Base-by-base conservation (phyloP, 345 rosid species). In the Salix caprea region DNA sequence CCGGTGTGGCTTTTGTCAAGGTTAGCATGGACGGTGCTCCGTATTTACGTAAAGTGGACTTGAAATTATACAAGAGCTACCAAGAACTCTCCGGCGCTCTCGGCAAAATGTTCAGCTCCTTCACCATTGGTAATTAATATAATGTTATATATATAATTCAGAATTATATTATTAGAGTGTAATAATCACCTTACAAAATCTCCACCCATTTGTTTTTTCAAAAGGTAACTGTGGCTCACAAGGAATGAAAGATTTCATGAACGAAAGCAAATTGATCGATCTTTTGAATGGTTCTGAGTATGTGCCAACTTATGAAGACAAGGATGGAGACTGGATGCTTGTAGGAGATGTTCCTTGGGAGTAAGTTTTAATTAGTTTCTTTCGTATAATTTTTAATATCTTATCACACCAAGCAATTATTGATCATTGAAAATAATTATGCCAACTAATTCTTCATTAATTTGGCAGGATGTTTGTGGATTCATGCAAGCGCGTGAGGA, bases 21-120 rank as follows among this genome's bases (percentile, higher is more conserved):
- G 83, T 80, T 58, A 80, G 83, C 76, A 76, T 80, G 83, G 83
- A 80, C 7, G 83, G 83, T 44, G 79, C 83, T 7, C 83, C 83
- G 2, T 80, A 80, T 46, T 67, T 80, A 18, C 76, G 83, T 24
- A 80, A 80, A 36, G 83, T 80, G 40, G 83, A 80, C 73, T 65
- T 80, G 69, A 80, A 80, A 65, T 9, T 76, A 46, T 76, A 80
- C 79, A 76, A 71, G 44, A 76, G 76, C 77, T 80, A 80, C 70
- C 83, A 72, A 44, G 79, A 80, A 58, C 79, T 80, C 36, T 80
- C 83, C 19, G 79, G 68, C 48, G 74, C 83, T 8, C 65, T 80
- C 32, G 83, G 72, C 72, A 80, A 80, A 67, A 76, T 80, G 83
- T 76, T 80, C 79, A 80, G 79, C 73, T 80, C 83, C 69, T 80